These are phyloP conservation scores for Pichia sporocuriosa DNA, from an alignment of 805 yeast species.

Conservation along the genomic window DNA sequence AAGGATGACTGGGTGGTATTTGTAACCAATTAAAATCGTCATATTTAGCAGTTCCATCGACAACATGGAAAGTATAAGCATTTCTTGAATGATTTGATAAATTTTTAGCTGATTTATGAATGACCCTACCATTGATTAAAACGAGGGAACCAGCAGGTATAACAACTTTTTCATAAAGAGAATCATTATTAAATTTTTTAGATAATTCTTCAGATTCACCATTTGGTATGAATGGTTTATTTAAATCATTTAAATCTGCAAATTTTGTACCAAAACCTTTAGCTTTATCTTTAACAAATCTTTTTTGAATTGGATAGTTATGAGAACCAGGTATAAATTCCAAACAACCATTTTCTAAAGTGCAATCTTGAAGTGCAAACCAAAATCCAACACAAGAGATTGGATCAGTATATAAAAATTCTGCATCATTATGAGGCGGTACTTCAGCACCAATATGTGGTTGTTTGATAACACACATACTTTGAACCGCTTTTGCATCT, in stretches of 20 bases:
- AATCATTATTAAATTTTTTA: conserved; percentile 29
- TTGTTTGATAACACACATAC: conserved; percentile 76
- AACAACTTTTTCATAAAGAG: conserved; percentile 43
- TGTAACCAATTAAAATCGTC: conserved; percentile 73
- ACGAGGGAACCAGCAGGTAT: conserved; percentile 71
- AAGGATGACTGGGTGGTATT: conserved; percentile 47
- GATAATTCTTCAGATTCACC: conserved; percentile 21
- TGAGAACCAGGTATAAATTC: conserved; percentile 69
- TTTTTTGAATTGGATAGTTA: conserved; percentile 44
- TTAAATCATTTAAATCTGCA: conserved; percentile 24
- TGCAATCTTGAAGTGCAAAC: conserved; percentile 76
- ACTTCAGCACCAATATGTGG: conserved; percentile 69
- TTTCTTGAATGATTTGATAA: conserved; percentile 49
- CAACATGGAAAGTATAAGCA: conserved; percentile 76
- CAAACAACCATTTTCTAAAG: conserved; percentile 58
- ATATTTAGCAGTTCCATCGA: conserved; percentile 58
- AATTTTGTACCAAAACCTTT: conserved; percentile 54
- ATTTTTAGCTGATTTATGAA: conserved; percentile 67
- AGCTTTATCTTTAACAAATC: conserved; percentile 52
- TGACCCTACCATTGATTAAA: conserved; percentile 61
- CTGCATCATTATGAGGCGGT: conserved; percentile 73
- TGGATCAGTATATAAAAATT: conserved; percentile 66
- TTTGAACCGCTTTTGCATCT: conserved; percentile 69
- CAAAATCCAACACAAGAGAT: conserved; percentile 71
- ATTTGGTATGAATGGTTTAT: conserved; percentile 16